phyloP scores from a whole-genome alignment of 352 stramenopile genomes.

The Pythium utonaiense region DNA sequence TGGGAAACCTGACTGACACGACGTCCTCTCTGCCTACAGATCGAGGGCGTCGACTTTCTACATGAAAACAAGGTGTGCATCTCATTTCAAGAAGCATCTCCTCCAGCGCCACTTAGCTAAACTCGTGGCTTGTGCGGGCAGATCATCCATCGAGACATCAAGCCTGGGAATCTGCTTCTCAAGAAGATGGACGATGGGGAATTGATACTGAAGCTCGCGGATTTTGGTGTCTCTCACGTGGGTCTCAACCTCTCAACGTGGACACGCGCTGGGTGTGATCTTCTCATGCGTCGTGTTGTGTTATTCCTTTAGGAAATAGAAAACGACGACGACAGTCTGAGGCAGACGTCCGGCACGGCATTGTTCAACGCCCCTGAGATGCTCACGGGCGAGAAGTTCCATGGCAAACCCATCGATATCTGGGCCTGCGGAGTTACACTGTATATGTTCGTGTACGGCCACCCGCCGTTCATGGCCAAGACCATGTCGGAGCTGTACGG shows the following conservation, averaged over 20 bases:
- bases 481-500: slow-evolving; percentile 90
- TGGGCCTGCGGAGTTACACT: slow-evolving; percentile 96
- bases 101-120: no score
- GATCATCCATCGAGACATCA: slow-evolving; percentile 84
- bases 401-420: slow-evolving; percentile 86
- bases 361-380: slow-evolving; percentile 83
- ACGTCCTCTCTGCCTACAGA: no score
- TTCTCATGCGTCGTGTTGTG: no score
- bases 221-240: slow-evolving; percentile 82
- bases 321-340: slow-evolving; percentile 63
- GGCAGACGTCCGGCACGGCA: slow-evolving; percentile 69
- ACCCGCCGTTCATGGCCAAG: slow-evolving; percentile 90
- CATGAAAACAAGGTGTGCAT: slow-evolving; percentile 72
- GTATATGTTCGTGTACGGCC: slow-evolving; percentile 95
- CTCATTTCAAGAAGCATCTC: no score
- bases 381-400: slow-evolving; percentile 74
- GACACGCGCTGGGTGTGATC: no score
- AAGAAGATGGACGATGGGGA: slow-evolving; percentile 54
- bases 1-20: no score
- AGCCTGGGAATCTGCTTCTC: slow-evolving; percentile 72
- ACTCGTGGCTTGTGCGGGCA: no score
- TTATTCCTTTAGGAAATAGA: slow-evolving; percentile 58
- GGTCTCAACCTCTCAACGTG: no score
- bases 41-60: slow-evolving; percentile 79
- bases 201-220: slow-evolving; percentile 72